Evolutionary conservation across 768 basidiomycete species (phyloP), one percentile per base, ranked within the genome.

Genomic region (Amyloporia xantha): DNA sequence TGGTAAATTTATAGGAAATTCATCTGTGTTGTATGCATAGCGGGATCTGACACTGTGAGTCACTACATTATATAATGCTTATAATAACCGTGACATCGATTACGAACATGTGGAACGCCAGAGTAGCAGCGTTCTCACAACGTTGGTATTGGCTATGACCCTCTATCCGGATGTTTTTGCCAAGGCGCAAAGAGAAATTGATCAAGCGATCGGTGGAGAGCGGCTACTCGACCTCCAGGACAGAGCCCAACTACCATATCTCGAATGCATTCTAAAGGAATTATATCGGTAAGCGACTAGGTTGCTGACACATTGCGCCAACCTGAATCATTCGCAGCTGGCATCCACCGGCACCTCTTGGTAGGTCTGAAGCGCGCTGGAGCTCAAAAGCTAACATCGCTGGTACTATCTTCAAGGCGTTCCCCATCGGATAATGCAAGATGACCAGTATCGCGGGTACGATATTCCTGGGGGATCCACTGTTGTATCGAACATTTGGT

Each of bases 191-290:
- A 62, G 56, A 28, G 71, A 72, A 50, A 54, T 72, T 9, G 69
- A 71, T 51, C 67, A 67, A 4, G 68, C 66, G 20, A 51, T 70
- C n/a, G 69, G 70, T 19, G 35, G 44, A n/a, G 61, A 65, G n/a
- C 52, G 65, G 11, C 53, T 67, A 39, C 64, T 66, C 2, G 59
- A 48, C 2, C 55, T 62, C 43, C 52, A 52, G 24, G 66, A 69
- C 45, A 56, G 47, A 26, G 40, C 51, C 46, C 27, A 43, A 23
- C 46, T 66, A 7, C 63, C 62, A 5, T 66, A 66, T 44, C 54
- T 67, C 19, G 54, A 59, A n/a, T 62, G 66, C 1, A 62, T 73
- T 26, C 56, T 68, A 41, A 68, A 66, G 50, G 68, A 69, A 37
- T 50, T 54, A 24, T 42, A 56, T 43, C 39, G 58, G 51, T 59